A percentile compares a stretch with the other conserved stretches of the same genome.
Conservation (phyloP, 495 filamentous ascomycete species). For the Lasiosphaeria hispida region DNA sequence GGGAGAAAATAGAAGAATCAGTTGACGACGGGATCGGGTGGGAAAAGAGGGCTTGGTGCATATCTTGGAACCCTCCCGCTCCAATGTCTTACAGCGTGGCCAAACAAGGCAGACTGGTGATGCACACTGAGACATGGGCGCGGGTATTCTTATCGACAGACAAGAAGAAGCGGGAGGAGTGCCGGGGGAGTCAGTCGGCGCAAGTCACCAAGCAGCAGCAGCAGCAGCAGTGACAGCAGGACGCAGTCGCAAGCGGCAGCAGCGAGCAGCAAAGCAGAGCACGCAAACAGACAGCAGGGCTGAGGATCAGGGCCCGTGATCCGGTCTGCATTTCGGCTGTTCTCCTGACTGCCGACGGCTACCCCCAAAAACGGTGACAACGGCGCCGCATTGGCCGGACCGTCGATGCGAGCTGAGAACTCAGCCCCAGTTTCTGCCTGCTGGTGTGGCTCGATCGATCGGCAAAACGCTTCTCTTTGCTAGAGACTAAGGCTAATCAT, state of each 20-base stretch:
- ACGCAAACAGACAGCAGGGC: background rate
- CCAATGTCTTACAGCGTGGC: slow-evolving; percentile 3
- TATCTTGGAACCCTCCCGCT: too few relatives aligned
- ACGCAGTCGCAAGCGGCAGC: background rate
- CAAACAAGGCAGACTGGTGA: background rate
- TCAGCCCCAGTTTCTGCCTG: too few relatives aligned
- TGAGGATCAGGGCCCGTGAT: background rate
- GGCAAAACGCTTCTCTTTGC: too few relatives aligned
- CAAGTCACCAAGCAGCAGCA: background rate
- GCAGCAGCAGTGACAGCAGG: background rate
- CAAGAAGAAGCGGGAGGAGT: too few relatives aligned
- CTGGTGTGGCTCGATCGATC: too few relatives aligned
- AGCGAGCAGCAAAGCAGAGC: background rate
- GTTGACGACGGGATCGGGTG: background rate
- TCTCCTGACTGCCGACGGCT: slow-evolving; percentile 2
- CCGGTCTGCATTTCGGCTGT: background rate
- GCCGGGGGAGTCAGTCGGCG: too few relatives aligned
- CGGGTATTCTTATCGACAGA: too few relatives aligned
- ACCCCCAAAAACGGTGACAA: background rate
- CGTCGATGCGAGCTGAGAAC: background rate
- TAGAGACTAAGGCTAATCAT: too few relatives aligned
- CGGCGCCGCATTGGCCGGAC: background rate
- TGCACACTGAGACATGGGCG: background rate
- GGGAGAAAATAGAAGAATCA: background rate
- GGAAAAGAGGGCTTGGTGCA: too few relatives aligned